These are phyloP conservation scores for Fraxinus greggii DNA, from an alignment of 305 asterid genomes.

Conservation along the genomic window DNA sequence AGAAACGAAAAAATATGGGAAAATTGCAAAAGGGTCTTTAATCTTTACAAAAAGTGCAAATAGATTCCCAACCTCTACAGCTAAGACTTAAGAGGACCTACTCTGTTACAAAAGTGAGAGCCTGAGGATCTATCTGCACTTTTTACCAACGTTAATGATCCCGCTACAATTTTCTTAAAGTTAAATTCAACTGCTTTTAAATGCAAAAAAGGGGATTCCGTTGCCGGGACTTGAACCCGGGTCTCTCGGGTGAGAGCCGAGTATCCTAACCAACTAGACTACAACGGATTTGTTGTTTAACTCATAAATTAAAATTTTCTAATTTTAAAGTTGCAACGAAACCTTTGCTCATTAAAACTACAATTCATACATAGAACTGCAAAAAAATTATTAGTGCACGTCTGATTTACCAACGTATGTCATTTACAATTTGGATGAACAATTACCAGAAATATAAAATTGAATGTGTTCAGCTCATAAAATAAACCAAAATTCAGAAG, in stretches of 20 bases:
- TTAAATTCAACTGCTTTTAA: not conserved
- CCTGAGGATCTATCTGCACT: not conserved
- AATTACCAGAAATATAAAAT: not conserved
- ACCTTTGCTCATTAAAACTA: not conserved
- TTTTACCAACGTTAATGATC: not conserved
- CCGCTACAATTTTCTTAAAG: not conserved
- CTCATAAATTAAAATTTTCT: not conserved
- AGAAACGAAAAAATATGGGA: not conserved
- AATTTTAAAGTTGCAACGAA: not conserved
- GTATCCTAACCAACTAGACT: slow-evolving; percentile 94
- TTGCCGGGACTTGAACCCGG: slow-evolving; percentile 98
- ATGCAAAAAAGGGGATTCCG: slow-evolving; percentile 32
- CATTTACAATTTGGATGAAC: not conserved
- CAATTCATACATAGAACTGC: not conserved
- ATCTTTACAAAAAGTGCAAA: not conserved
- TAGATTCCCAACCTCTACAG: not conserved
- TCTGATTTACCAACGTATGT: not conserved
- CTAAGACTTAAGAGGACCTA: not conserved
- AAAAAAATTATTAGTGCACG: not conserved
- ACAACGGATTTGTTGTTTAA: slow-evolving; percentile 44
- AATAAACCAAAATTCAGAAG: not conserved
- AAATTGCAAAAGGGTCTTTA: not conserved
- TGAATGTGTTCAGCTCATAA: not conserved
- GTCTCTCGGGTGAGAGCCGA: slow-evolving; percentile 99
- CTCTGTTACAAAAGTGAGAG: not conserved